phyloP scores from a whole-genome alignment of 2,329 filamentous ascomycete species.

The Chaetomium sp. region DNA sequence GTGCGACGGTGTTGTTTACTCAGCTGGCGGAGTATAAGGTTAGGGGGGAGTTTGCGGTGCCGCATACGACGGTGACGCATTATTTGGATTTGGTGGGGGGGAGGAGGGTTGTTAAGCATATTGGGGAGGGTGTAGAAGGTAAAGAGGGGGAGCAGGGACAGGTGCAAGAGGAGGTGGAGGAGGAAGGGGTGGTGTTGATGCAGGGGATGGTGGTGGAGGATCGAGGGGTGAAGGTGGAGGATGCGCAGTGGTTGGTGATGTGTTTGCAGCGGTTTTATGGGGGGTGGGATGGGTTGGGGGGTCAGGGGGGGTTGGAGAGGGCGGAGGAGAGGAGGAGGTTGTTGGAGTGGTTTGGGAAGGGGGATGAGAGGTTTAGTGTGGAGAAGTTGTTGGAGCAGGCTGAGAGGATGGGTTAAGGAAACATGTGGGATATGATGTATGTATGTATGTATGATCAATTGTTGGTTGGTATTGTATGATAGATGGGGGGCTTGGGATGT shows the following conservation, averaged over 20 bases:
- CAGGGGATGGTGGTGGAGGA: conserved; percentile 74
- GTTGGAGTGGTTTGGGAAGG: conserved; percentile 73
- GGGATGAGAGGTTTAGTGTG: conserved; percentile 73
- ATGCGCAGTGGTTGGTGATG: conserved; percentile 87
- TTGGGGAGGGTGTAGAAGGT: background rate
- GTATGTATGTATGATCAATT: background rate
- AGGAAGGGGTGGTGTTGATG: conserved; percentile 76
- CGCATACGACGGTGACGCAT: conserved; percentile 91
- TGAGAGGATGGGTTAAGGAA: conserved; percentile 62
- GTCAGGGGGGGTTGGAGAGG: conserved; percentile 46
- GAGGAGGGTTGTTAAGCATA: too few relatives aligned
- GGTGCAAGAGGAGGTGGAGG: conserved; percentile 29
- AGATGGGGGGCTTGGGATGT: background rate
- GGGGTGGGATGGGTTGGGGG: conserved; percentile 45
- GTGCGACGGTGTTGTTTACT: conserved; percentile 81
- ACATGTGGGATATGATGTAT: background rate
- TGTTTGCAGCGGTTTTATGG: conserved; percentile 93
- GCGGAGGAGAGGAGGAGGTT: conserved; percentile 59
- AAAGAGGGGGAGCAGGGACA: background rate
- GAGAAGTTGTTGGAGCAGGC: conserved; percentile 84
- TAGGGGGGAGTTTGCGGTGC: conserved; percentile 79
- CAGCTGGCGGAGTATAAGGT: conserved; percentile 90
- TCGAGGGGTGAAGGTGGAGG: conserved; percentile 67
- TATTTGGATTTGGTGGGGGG: conserved; percentile 64
- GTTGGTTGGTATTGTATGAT: background rate